These are phyloP conservation scores for Onygenales sp. DNA, from an alignment of 2,329 filamentous ascomycete genomes.

Conservation along the genomic window DNA sequence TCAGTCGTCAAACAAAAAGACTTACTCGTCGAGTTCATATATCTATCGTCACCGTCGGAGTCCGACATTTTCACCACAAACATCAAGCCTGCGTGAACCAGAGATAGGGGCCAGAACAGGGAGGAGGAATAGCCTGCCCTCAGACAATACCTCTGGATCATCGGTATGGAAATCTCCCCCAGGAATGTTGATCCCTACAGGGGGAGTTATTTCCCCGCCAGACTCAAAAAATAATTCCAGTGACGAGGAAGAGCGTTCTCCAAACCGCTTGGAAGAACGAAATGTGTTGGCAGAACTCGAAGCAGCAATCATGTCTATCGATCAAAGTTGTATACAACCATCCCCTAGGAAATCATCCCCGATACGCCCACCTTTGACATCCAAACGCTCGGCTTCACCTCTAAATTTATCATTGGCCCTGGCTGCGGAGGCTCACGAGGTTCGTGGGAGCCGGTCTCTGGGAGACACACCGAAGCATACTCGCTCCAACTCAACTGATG, in stretches of 20 bases:
- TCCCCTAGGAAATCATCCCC: constrained; percentile 14
- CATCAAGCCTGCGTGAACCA: constrained; percentile 20
- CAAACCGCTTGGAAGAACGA: constrained; percentile 33
- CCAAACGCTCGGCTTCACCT: background rate
- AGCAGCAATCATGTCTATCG: constrained; percentile 72
- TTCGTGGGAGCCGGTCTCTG: background rate
- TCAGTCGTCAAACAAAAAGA: constrained; percentile 39
- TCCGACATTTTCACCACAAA: constrained; percentile 38
- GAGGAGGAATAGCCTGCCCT: constrained; percentile 4
- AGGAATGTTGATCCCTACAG: constrained; percentile 69
- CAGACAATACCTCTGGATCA: constrained; percentile 7
- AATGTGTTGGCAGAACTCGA: constrained; percentile 58
- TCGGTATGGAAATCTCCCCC: constrained; percentile 67
- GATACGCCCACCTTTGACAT: constrained; percentile 10
- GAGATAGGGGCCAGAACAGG: constrained; percentile 9
- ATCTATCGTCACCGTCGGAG: constrained; percentile 53
- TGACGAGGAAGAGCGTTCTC: constrained; percentile 61
- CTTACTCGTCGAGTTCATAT: constrained; percentile 51
- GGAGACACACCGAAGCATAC: background rate
- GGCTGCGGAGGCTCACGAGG: constrained; percentile 1
- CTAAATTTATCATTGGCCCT: constrained; percentile 1
- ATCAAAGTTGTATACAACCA: constrained; percentile 24
- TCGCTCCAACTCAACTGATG: background rate
- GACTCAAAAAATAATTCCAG: constrained; percentile 74
- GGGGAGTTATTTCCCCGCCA: constrained; percentile 82